Evolutionary conservation across 2,329 filamentous ascomycete species (phyloP).

Genomic region (Fusarium sacchari): DNA sequence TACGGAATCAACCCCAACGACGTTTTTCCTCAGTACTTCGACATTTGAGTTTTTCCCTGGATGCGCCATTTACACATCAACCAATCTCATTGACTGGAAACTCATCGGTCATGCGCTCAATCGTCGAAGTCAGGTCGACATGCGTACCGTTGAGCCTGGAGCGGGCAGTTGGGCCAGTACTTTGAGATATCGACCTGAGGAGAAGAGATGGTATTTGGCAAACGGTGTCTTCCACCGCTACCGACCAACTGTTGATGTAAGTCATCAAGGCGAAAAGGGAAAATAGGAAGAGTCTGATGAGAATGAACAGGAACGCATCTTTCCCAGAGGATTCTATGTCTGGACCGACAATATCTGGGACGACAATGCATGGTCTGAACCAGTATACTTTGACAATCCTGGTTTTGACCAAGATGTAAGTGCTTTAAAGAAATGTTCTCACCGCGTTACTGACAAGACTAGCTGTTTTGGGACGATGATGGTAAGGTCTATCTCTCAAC

Average conservation of each 20-base stretch:
- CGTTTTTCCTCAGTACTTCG: constrained; percentile 68
- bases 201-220: constrained; percentile 57
- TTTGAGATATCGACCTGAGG: constrained; percentile 54
- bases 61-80: constrained; percentile 68
- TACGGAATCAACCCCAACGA: constrained; percentile 41
- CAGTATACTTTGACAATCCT: constrained; percentile 63
- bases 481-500: constrained; percentile 61
- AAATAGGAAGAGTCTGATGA: background rate
- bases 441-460: background rate
- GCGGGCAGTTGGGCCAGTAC: constrained; percentile 61
- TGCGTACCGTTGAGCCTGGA: constrained; percentile 62
- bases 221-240: constrained; percentile 57
- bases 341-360: constrained; percentile 64
- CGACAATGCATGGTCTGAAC: constrained; percentile 61
- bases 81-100: constrained; percentile 61
- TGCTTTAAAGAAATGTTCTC: accelerated
- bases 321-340: constrained; percentile 64
- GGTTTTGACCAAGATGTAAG: constrained; percentile 61
- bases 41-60: constrained; percentile 72
- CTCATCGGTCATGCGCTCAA: constrained; percentile 64
- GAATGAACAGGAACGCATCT: constrained; percentile 52
- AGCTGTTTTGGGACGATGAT: constrained; percentile 61
- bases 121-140: constrained; percentile 60
- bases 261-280: background rate
- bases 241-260: constrained; percentile 50